Conservation (phyloP, 352 stramenopile species). For the Phytophthora sansomeana region DNA sequence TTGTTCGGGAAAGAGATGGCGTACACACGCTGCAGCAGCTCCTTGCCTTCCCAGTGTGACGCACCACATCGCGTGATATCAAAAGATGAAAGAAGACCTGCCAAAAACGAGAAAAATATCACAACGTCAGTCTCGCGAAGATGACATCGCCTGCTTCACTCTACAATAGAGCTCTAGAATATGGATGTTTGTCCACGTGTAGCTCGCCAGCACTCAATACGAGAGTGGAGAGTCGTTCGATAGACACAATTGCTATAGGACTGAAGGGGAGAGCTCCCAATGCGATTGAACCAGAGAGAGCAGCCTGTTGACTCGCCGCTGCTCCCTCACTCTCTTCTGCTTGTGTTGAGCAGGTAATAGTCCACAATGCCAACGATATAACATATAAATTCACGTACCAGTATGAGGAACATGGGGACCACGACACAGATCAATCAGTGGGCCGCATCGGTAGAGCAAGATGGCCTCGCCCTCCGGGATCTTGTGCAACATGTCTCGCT, state of each 20-base stretch:
- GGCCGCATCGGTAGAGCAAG: conserved; percentile 98
- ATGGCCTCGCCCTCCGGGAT: conserved; percentile 93
- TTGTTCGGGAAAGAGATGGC: conserved; percentile 96
- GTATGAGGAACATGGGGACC: conserved; percentile 96
- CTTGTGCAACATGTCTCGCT: conserved; percentile 97
- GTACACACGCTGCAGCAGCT: conserved; percentile 97
- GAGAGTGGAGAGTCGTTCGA: conserved; percentile 83
- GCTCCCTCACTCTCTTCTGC: conserved; percentile 92
- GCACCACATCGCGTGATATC: conserved; percentile 94
- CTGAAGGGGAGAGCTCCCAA: conserved; percentile 26
- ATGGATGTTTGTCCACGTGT: conserved; percentile 81
- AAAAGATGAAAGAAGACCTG: conserved; percentile 94
- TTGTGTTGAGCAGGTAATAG: conserved; percentile 63
- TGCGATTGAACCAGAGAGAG: conserved; percentile 18
- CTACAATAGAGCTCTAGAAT: conserved; percentile 3
- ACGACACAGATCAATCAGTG: conserved; percentile 98
- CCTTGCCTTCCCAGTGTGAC: conserved; percentile 92
- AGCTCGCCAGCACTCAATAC: conserved; percentile 78
- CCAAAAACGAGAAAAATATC: conserved; percentile 3
- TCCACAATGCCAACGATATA: conserved; percentile 31
- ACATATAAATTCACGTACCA: conserved; percentile 55
- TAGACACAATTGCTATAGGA: conserved; percentile 62
- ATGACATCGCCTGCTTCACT: not conserved
- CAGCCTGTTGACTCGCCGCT: conserved; percentile 29
- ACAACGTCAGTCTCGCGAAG: conserved; percentile 14